Evolutionary conservation across 2,329 filamentous ascomycete species (phyloP).

Genomic region (Neurospora sp.): DNA sequence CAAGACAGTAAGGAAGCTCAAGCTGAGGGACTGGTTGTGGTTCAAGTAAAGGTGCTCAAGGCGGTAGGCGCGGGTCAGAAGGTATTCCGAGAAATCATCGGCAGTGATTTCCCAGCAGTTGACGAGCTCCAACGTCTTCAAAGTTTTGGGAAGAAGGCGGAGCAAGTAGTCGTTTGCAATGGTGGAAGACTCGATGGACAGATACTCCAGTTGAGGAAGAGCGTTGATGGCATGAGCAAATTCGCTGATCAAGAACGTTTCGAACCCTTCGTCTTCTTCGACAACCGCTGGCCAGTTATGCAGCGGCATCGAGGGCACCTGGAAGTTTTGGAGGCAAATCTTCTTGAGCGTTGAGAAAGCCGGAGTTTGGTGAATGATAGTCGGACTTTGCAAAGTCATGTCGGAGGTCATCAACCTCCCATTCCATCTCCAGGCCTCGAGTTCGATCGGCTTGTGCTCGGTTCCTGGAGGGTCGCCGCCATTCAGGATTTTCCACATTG

Average conservation of each 20-base stretch:
- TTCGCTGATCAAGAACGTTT: constrained; percentile 20
- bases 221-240: constrained; percentile 37
- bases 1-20: constrained; percentile 63
- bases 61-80: constrained; percentile 56
- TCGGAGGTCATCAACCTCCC: constrained; percentile 39
- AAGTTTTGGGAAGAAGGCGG: constrained; percentile 52
- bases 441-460: constrained; percentile 17
- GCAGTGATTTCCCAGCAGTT: constrained; percentile 72
- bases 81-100: constrained; percentile 52
- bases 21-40: constrained; percentile 68
- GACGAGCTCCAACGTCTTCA: constrained; percentile 61
- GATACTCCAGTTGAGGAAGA: constrained; percentile 53
- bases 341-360: constrained; percentile 47
- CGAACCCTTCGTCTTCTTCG: constrained; percentile 20
- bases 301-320: constrained; percentile 35
- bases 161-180: constrained; percentile 60
- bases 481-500: constrained; percentile 55
- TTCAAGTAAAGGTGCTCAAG: constrained; percentile 59
- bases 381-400: constrained; percentile 38
- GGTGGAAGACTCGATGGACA: constrained; percentile 67
- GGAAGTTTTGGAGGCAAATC: constrained; percentile 54
- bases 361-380: constrained; percentile 40
- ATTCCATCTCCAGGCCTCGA: constrained; percentile 49
- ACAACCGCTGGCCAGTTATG: neutral
- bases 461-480: constrained; percentile 33